phyloP scores from a whole-genome alignment of 495 filamentous ascomycete species.

The Aspergillus coremiiformis region DNA sequence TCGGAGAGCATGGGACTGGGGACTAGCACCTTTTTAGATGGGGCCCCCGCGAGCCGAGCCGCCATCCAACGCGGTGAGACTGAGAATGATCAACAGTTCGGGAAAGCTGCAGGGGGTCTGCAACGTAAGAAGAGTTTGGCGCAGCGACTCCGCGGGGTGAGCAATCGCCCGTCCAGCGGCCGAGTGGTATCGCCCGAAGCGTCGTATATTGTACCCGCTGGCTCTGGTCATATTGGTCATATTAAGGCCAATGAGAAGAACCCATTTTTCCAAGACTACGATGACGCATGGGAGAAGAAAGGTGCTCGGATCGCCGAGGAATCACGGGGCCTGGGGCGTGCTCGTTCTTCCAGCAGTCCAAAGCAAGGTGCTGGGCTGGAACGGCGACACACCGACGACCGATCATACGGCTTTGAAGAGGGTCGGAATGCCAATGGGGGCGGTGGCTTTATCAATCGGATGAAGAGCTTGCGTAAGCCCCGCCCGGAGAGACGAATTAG shows the following conservation, averaged over 20 bases:
- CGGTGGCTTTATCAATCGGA: conserved; percentile 70
- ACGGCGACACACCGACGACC: conserved; percentile 64
- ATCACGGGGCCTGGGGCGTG: conserved; percentile 30
- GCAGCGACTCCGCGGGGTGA: conserved; percentile 70
- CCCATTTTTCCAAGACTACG: conserved; percentile 84
- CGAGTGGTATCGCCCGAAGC: conserved; percentile 47
- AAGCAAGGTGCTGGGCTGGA: conserved; percentile 50
- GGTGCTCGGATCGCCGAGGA: conserved; percentile 54
- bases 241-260: conserved; percentile 52
- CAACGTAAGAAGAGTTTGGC: conserved; percentile 89
- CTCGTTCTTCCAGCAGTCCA: conserved; percentile 57
- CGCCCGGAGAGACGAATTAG: conserved; percentile 39
- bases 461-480: conserved; percentile 73
- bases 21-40: conserved; percentile 93
- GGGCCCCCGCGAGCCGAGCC: conserved; percentile 75
- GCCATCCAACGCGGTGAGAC: conserved; percentile 73
- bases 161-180: conserved; percentile 40
- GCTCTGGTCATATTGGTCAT: conserved; percentile 28
- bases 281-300: conserved; percentile 64
- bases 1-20: conserved; percentile 79
- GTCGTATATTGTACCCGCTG: conserved; percentile 30
- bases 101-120: conserved; percentile 54
- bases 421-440: conserved; percentile 31
- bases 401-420: conserved; percentile 34
- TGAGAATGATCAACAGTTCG: conserved; percentile 46